These are phyloP conservation scores for Ceratobasidium sp. DNA, from an alignment of 1,284 basidiomycete species.

Conservation along the genomic window DNA sequence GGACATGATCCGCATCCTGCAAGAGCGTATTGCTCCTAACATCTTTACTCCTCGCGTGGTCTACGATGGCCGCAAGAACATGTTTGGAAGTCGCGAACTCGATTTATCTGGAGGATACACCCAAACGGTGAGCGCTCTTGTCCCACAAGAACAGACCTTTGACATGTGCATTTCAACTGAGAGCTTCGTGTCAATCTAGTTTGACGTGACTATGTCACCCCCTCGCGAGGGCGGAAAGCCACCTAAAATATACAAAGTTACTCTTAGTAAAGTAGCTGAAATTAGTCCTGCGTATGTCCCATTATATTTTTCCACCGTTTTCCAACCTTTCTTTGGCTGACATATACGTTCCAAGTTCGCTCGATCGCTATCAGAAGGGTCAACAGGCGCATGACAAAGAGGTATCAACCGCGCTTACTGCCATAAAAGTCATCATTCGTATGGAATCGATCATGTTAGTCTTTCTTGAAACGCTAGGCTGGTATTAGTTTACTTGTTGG, in stretches of 20 bases:
- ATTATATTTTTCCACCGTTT: slow-evolving; percentile 21
- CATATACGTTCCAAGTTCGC: slow-evolving; percentile 61
- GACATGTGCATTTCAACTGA: too few relatives aligned
- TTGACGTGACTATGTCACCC: slow-evolving; percentile 67
- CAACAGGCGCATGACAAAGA: slow-evolving; percentile 76
- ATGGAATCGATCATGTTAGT: slow-evolving; percentile 73
- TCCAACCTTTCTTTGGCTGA: too few relatives aligned
- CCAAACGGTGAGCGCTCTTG: slow-evolving; percentile 55
- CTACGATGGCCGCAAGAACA: slow-evolving; percentile 83
- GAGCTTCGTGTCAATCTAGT: slow-evolving; percentile 61
- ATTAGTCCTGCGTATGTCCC: slow-evolving; percentile 80
- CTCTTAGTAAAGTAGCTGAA: slow-evolving; percentile 74
- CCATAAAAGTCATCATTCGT: slow-evolving; percentile 79
- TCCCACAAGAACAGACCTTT: not conserved
- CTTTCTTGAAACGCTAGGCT: not conserved
- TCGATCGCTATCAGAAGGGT: slow-evolving; percentile 74
- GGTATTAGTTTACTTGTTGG: not conserved
- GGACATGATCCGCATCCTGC: slow-evolving; percentile 72
- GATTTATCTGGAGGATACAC: slow-evolving; percentile 65
- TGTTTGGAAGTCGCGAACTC: slow-evolving; percentile 71
- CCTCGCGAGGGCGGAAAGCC: slow-evolving; percentile 54
- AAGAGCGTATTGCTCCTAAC: slow-evolving; percentile 67
- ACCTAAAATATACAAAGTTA: slow-evolving; percentile 70
- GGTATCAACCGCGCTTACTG: slow-evolving; percentile 80
- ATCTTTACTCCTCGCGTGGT: slow-evolving; percentile 75